Base-by-base conservation (phyloP, 768 basidiomycete genomes). In the Mrakia blollopis region DNA sequence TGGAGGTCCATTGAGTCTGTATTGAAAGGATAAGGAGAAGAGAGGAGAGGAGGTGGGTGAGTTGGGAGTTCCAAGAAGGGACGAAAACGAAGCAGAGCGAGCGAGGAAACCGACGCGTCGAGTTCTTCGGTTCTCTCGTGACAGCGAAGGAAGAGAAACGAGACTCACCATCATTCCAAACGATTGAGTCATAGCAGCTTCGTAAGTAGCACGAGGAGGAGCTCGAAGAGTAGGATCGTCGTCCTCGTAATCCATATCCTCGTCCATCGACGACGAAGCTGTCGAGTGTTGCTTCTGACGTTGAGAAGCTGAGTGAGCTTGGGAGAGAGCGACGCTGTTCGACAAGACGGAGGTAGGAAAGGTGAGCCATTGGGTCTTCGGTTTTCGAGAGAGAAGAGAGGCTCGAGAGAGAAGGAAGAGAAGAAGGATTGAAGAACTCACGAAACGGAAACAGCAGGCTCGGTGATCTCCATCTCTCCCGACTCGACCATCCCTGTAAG, bases 401-500 rank as follows among this genome's bases (percentile, higher is more conserved):
- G n/a, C n/a, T 28, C 35, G 28, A 25, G 23, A 16, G 35, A n/a
- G 60, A 5, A 50, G 37, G 8, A 50, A 30, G 52, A n/a, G 50
- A 30, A 61, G 57, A 3, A 14, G 73, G 25, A 50, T 37, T 13
- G 41, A 57, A 60, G 30, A 18, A 41, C 68, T 60, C 7, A 75
- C 74, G 37, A 37, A 28, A 76, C 57, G 5, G 77, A 75, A 79
- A 82, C 39, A 73, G 61, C 54, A n/a, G 92, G 90, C 14, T 89
- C 85, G 4, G 91, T 90, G 71, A 92, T 85, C 5, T 87, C 87
- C 79, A 96, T 85, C 83, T 94, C 92, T 0, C 94, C 95, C 21
- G 86, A 88, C 18, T 85, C 85, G 16, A 89, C 86, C 63, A 98
- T 82, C 3, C 88, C 86, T 77, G 90, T 85, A 0, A 91, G 91